Evolutionary conservation across 2,329 filamentous ascomycete genomes (phyloP).

Genomic region (Calonectria pseudoturangicola): DNA sequence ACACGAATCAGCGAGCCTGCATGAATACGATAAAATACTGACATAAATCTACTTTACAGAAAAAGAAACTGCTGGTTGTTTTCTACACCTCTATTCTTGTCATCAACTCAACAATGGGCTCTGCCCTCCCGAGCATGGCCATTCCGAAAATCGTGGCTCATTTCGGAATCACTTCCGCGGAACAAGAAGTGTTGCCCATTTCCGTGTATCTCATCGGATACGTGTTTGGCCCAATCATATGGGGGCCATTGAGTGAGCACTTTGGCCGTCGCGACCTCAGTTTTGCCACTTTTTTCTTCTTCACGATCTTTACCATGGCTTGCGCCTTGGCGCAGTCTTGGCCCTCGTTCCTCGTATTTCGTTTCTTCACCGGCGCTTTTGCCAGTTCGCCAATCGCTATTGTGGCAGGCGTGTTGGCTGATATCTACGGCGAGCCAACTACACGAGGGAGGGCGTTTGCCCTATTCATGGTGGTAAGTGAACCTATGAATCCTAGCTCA

Average conservation of each 20-base stretch:
- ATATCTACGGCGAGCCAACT: constrained; percentile 73
- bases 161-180: constrained; percentile 71
- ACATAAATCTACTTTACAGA: constrained; percentile 56
- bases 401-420: constrained; percentile 78
- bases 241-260: constrained; percentile 80
- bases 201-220: constrained; percentile 80
- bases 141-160: constrained; percentile 74
- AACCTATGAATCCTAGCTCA: no score
- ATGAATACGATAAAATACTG: neutral
- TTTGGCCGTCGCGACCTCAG: constrained; percentile 72
- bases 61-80: constrained; percentile 73
- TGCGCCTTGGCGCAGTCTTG: constrained; percentile 73
- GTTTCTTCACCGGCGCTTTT: constrained; percentile 71
- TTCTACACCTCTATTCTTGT: constrained; percentile 75
- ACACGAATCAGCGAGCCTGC: no score
- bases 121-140: constrained; percentile 78
- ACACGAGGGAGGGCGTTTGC: constrained; percentile 77
- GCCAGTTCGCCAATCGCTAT: constrained; percentile 77
- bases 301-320: constrained; percentile 72
- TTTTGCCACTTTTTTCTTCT: constrained; percentile 67
- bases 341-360: constrained; percentile 72
- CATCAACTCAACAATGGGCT: constrained; percentile 81
- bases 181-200: constrained; percentile 73
- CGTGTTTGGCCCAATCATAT: constrained; percentile 76
- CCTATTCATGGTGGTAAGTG: constrained; percentile 76